Conservation (phyloP, 202 grass and related monocot species). For the Hordeum pubiflorum region DNA sequence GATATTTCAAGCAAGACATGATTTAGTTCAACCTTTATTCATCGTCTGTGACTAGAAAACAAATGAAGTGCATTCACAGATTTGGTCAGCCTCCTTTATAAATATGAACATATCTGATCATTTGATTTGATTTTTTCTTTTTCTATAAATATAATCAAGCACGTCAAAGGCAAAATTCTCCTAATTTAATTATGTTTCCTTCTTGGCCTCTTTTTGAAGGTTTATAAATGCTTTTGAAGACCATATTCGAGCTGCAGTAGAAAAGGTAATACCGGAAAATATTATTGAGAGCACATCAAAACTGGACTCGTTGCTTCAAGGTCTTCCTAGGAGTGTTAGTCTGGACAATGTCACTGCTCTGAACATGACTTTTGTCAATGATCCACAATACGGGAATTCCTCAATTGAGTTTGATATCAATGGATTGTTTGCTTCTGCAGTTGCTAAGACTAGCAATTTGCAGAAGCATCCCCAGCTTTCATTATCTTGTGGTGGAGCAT, state of each 20-base stretch:
- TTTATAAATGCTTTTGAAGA: slow-evolving; percentile 87
- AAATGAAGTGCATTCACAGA: not conserved
- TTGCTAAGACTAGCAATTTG: slow-evolving; percentile 32
- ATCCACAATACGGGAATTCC: slow-evolving; percentile 59
- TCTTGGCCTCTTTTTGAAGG: slow-evolving; percentile 41
- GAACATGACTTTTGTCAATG: slow-evolving; percentile 70
- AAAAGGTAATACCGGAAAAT: slow-evolving; percentile 76
- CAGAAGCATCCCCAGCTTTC: slow-evolving; percentile 44
- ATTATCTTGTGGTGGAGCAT: slow-evolving; percentile 56
- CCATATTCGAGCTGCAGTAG: slow-evolving; percentile 74
- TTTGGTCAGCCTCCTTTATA: not conserved
- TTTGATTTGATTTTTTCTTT: not conserved
- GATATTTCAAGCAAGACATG: not conserved
- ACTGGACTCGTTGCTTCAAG: slow-evolving; percentile 70
- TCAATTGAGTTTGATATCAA: slow-evolving; percentile 80
- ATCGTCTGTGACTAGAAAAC: not conserved
- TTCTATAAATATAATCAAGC: not conserved
- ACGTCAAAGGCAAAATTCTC: not conserved
- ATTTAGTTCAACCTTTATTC: not conserved
- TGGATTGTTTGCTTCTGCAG: slow-evolving; percentile 55
- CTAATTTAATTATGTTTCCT: not conserved
- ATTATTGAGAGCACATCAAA: slow-evolving; percentile 59
- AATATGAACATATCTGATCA: not conserved
- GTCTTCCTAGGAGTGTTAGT: slow-evolving; percentile 58
- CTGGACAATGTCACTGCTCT: slow-evolving; percentile 61